phyloP scores from a whole-genome alignment of 2,329 filamentous ascomycete genomes.

The Botrytis cinerea region DNA sequence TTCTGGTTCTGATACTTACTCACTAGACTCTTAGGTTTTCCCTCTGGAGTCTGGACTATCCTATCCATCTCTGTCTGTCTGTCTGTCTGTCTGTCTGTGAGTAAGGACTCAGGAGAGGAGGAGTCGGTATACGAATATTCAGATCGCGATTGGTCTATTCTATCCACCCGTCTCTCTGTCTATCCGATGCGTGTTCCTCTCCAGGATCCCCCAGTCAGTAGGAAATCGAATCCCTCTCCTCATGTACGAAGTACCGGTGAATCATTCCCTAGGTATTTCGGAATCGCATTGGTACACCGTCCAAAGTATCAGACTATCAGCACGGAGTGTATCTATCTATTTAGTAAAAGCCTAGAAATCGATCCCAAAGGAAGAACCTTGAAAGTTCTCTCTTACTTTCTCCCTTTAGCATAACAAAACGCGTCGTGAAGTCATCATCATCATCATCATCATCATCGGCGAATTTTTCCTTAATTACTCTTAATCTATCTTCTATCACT shows the following conservation, averaged over 20 bases:
- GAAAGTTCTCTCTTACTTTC: background rate
- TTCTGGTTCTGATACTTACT: background rate
- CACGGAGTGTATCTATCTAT: too few species aligned
- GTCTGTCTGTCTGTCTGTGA: background rate
- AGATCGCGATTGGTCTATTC: background rate
- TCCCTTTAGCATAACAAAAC: background rate
- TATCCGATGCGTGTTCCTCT: background rate
- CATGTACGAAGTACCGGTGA: background rate
- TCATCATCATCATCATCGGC: background rate
- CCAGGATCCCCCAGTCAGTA: background rate
- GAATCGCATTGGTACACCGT: background rate
- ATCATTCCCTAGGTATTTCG: too few species aligned
- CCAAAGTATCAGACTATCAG: too few species aligned
- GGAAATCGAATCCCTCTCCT: background rate
- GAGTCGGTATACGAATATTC: background rate
- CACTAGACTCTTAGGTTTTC: background rate
- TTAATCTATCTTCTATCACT: background rate
- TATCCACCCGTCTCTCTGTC: background rate
- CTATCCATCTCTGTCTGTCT: too few species aligned
- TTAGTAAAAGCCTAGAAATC: too few species aligned
- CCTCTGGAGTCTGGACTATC: too few species aligned
- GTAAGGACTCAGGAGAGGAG: background rate
- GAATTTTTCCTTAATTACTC: background rate
- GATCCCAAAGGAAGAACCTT: background rate
- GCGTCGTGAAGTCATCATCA: constrained; percentile 4